phyloP scores from a whole-genome alignment of 225 moss, liverwort and hornwort genomes.

The Asterella californica region DNA sequence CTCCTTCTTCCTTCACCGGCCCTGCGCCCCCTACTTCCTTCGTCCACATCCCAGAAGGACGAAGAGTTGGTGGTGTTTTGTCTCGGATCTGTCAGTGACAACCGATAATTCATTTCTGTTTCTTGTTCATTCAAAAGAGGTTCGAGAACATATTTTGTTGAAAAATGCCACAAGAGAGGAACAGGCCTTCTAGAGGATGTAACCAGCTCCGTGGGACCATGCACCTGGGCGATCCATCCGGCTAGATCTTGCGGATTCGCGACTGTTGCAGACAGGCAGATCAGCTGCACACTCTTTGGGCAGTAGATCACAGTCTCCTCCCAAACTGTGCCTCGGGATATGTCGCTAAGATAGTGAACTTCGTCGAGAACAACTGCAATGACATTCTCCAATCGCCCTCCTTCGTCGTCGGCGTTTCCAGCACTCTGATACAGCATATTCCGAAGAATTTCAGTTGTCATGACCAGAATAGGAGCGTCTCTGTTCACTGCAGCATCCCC shows the following conservation, averaged over 20 bases:
- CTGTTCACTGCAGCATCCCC: slow-evolving; percentile 90
- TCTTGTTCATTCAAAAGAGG: slow-evolving; percentile 83
- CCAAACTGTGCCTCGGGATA: slow-evolving; percentile 95
- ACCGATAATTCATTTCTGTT: slow-evolving; percentile 69
- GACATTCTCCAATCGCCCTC: slow-evolving; percentile 74
- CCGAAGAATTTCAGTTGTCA: slow-evolving; percentile 89
- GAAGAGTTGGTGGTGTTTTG: slow-evolving; percentile 17
- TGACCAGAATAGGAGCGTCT: slow-evolving; percentile 84
- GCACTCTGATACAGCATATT: slow-evolving; percentile 94
- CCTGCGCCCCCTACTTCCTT: slow-evolving; percentile 23
- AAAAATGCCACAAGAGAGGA: slow-evolving; percentile 92
- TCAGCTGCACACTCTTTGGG: slow-evolving; percentile 79
- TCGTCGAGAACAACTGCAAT: slow-evolving; percentile 84
- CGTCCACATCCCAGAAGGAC: slow-evolving; percentile 28
- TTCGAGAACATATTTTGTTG: slow-evolving; percentile 68
- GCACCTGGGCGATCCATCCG: slow-evolving; percentile 95
- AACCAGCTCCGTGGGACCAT: slow-evolving; percentile 93
- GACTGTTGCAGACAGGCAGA: slow-evolving; percentile 89
- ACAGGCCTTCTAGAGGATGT: slow-evolving; percentile 84
- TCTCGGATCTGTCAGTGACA: slow-evolving; percentile 23
- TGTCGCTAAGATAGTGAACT: slow-evolving; percentile 96
- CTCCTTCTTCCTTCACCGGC: slow-evolving; percentile 24
- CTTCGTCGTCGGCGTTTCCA: slow-evolving; percentile 61
- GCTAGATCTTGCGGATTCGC: slow-evolving; percentile 91
- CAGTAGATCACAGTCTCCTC: slow-evolving; percentile 99